Evolutionary conservation across 305 asterid genomes (phyloP), one percentile per base, ranked within the genome.

Genomic region (Fraxinus sp.): DNA sequence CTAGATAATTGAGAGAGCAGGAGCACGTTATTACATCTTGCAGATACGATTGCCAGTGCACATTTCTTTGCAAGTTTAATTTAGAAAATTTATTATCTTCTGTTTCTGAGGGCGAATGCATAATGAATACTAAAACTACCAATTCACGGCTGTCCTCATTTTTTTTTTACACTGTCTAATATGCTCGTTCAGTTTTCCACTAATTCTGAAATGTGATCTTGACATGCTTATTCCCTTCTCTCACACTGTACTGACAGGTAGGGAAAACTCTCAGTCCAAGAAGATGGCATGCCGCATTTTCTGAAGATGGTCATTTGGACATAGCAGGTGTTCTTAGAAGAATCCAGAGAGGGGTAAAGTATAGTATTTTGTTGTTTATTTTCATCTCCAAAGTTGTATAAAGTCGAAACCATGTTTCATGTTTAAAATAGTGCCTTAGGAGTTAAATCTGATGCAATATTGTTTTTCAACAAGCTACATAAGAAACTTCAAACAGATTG

Each of bases 241-340:
- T 77, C n/a, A 35, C 43, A 49, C 14, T 39, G 22, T 75, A 52
- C 86, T 84, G 79, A 83, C 86, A 95, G 99, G 97, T 89, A 13
- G 99, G 99, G 43, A 95, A 90, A 87, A 92, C 97, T 85, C 87
- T 94, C 78, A 90, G 99, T 86, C 91, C 92, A 59, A 95, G 97
- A 90, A 94, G 97, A 87, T 95, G 99, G 99, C 91, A 92, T 83
- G 97, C 93, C 1, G 97, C 99, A 85, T 92, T 95, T 88, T 71
- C 94, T 80, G 83, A 46, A 77, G 98, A 94, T 84, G 99, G 99
- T 52, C 92, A 83, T 81, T 85, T 95, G 90, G 98, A 95, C 83
- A 92, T 95, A 82, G 97, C 97, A 36, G 98, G 93, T 77, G 97
- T 95, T 81, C 97, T 95, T 66, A 90, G 97, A 89, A 92, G 99